Evolutionary conservation across 768 basidiomycete genomes (phyloP).

Genomic region (Coprinopsis strossmayeri): DNA sequence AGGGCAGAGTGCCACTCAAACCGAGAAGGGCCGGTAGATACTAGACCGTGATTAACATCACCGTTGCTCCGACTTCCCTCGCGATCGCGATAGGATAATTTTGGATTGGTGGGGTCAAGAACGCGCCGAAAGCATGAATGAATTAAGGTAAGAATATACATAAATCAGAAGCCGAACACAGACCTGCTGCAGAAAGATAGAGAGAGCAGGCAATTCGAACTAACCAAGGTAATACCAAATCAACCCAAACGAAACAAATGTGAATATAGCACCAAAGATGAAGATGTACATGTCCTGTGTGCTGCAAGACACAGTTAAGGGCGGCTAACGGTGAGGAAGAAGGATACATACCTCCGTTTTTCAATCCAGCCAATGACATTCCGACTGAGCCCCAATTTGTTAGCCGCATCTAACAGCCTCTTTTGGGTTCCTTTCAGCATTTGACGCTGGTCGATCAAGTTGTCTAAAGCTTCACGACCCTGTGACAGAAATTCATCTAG

Average conservation of each 20-base stretch:
- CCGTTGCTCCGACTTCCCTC: too few relatives aligned
- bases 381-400: conserved; percentile 88
- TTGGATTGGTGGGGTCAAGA: too few relatives aligned
- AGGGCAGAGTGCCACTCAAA: too few relatives aligned
- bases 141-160: conserved; percentile 10
- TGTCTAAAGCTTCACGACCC: conserved; percentile 86
- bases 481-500: conserved; percentile 92
- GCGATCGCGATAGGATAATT: too few relatives aligned
- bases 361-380: conserved; percentile 98
- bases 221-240: conserved; percentile 88
- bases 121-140: too few relatives aligned
- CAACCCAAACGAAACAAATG: conserved; percentile 88
- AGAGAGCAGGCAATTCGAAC: conserved; percentile 17
- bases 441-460: conserved; percentile 86
- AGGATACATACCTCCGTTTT: conserved; percentile 65
- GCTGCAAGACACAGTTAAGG: conserved; percentile 32
- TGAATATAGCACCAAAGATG: conserved; percentile 74
- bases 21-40: too few relatives aligned
- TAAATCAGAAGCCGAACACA: too few relatives aligned
- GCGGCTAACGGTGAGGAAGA: neutral
- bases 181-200: too few relatives aligned
- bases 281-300: conserved; percentile 97
- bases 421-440: conserved; percentile 94
- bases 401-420: conserved; percentile 82
- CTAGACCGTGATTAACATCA: too few relatives aligned